phyloP scores from a whole-genome alignment of 2,329 filamentous ascomycete species.

The Diaporthe vexans region DNA sequence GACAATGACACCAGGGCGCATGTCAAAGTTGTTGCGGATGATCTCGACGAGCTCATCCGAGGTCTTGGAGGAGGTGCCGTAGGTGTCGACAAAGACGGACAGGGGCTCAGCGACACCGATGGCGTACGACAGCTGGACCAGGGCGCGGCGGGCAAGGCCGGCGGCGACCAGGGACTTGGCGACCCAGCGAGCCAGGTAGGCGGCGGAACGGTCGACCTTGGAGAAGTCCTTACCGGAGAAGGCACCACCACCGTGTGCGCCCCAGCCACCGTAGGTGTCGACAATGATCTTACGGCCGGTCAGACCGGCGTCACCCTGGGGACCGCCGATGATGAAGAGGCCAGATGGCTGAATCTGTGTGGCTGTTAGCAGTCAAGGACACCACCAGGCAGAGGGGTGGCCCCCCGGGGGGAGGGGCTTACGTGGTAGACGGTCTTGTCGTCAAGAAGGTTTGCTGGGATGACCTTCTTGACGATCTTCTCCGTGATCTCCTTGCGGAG shows the following conservation, averaged over 20 bases:
- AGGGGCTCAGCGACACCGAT: slow-evolving; percentile 99
- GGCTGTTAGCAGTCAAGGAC: slow-evolving; percentile 30
- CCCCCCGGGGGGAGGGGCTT: slow-evolving; percentile 58
- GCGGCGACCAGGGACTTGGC: slow-evolving; percentile 96
- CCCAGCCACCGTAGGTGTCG: slow-evolving; percentile 99
- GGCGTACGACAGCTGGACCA: slow-evolving; percentile 99
- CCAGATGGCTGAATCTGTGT: slow-evolving; percentile 91
- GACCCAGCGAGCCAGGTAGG: slow-evolving; percentile 98
- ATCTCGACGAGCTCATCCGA: slow-evolving; percentile 96
- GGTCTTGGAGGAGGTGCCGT: slow-evolving; percentile 91
- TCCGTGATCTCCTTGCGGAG: slow-evolving; percentile 92
- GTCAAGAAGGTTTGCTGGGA: slow-evolving; percentile 92
- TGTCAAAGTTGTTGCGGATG: slow-evolving; percentile 96
- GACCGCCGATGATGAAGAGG: slow-evolving; percentile 98
- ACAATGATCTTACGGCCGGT: slow-evolving; percentile 99
- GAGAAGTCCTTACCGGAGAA: slow-evolving; percentile 99
- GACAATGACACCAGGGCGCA: slow-evolving; percentile 98
- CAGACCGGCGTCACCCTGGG: slow-evolving; percentile 98
- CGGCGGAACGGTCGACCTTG: slow-evolving; percentile 99
- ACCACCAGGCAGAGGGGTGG: not conserved
- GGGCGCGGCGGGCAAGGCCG: slow-evolving; percentile 88
- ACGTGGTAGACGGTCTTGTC: slow-evolving; percentile 96
- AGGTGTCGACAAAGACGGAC: slow-evolving; percentile 97
- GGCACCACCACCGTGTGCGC: slow-evolving; percentile 99
- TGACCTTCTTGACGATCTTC: slow-evolving; percentile 94